Percentiles rank a stretch among this genome's conserved stretches.
phyloP scores from a whole-genome alignment of 140 eudicot species.

The Stevia rebaudiana region DNA sequence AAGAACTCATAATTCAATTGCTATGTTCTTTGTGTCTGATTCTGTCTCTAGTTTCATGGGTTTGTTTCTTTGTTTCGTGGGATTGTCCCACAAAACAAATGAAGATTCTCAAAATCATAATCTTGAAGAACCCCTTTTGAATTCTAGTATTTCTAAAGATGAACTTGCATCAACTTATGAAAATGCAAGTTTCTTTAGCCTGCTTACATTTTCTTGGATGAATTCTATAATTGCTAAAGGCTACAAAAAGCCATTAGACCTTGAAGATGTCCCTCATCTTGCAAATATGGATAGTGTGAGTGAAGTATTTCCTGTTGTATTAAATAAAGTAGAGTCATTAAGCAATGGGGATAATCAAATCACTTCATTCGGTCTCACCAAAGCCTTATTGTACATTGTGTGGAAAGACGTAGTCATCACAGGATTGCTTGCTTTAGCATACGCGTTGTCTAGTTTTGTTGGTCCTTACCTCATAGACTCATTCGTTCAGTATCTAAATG shows the following conservation, averaged over 20 bases:
- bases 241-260: slow-evolving; percentile 42
- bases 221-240: slow-evolving; percentile 49
- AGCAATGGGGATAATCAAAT: slow-evolving; percentile 16
- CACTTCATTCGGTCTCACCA: slow-evolving; percentile 39
- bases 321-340: slow-evolving; percentile 30
- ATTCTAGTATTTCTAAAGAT: slow-evolving; percentile 20
- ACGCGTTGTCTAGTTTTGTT: slow-evolving; percentile 36
- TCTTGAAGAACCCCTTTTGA: slow-evolving; percentile 45
- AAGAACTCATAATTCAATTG: slow-evolving; percentile 17
- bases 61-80: slow-evolving; percentile 40
- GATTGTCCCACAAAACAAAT: slow-evolving; percentile 23
- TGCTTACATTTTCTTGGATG: slow-evolving; percentile 65
- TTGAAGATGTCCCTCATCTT: slow-evolving; percentile 69
- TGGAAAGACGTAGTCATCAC: slow-evolving; percentile 48
- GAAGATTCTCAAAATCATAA: background rate
- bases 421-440: slow-evolving; percentile 38
- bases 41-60: slow-evolving; percentile 28
- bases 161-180: no score
- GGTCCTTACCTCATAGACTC: slow-evolving; percentile 65
- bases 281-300: slow-evolving; percentile 31
- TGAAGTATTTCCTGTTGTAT: slow-evolving; percentile 40
- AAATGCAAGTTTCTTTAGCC: slow-evolving; percentile 35
- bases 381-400: slow-evolving; percentile 38
- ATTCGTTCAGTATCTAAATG: slow-evolving; percentile 57
- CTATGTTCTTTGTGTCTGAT: slow-evolving; percentile 49